These are phyloP conservation scores for Solioccasus polychromus DNA, from an alignment of 768 basidiomycete genomes.

Conservation along the genomic window DNA sequence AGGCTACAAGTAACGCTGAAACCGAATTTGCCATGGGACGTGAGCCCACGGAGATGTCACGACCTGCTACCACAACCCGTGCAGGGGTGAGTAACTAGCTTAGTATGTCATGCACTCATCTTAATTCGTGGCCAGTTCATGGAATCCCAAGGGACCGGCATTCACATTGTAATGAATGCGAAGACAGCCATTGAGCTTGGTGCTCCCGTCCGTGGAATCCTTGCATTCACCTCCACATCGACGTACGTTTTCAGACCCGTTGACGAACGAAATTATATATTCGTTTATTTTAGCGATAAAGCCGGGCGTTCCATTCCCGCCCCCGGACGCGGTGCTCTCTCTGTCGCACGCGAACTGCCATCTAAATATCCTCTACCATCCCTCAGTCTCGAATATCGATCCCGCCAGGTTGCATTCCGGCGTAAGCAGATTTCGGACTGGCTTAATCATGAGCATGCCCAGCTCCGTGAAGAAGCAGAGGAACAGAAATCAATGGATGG, in stretches of 20 bases:
- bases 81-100: slow-evolving; percentile 63
- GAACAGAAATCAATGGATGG: slow-evolving; percentile 53
- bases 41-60: slow-evolving; percentile 98
- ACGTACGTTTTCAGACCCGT: slow-evolving; percentile 54
- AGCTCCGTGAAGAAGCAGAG: slow-evolving; percentile 78
- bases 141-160: slow-evolving; percentile 96
- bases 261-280: not conserved
- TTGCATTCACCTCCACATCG: slow-evolving; percentile 95
- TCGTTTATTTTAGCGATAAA: slow-evolving; percentile 69
- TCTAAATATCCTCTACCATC: slow-evolving; percentile 76
- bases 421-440: slow-evolving; percentile 93
- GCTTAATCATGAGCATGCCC: slow-evolving; percentile 83
- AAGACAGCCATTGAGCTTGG: slow-evolving; percentile 95
- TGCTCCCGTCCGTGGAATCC: slow-evolving; percentile 86
- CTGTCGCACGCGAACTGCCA: slow-evolving; percentile 81
- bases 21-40: slow-evolving; percentile 99
- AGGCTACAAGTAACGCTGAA: slow-evolving; percentile 95
- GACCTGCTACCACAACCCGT: slow-evolving; percentile 94
- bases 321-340: slow-evolving; percentile 90
- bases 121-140: slow-evolving; percentile 60
- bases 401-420: slow-evolving; percentile 93
- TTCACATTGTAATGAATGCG: slow-evolving; percentile 96
- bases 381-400: slow-evolving; percentile 83
- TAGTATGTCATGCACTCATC: not conserved
- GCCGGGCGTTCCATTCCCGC: slow-evolving; percentile 98